Base-by-base conservation (phyloP, 2,329 filamentous ascomycete species). In the Trichoderma aggressivum region DNA sequence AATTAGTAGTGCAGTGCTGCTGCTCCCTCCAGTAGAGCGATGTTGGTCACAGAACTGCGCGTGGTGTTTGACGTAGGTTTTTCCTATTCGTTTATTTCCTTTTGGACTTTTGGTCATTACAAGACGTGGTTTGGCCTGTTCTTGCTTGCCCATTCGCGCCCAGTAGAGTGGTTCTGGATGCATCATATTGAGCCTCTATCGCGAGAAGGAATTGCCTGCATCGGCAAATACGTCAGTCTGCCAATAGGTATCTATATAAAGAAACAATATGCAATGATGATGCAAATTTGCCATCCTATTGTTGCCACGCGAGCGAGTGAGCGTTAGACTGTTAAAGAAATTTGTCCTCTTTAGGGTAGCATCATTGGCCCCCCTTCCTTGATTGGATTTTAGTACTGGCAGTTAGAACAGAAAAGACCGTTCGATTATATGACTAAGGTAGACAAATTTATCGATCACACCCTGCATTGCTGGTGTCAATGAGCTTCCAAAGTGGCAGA, bases 361-460 rank as follows among this genome's bases (percentile, higher is more conserved):
- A 21, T n/a, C 43, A 24, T 12, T 5, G 24, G n/a, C n/a, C 21
- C n/a, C 24, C 43, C 4, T 50, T 6, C n/a, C n/a, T n/a, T n/a
- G n/a, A 24, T 50, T 24, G 43, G 5, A 7, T 14, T 24, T 14
- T 3, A 50, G 8, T 24, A 21, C 8, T 24, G 5, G 43, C 0
- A 50, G 4, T 47, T 21, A 14, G 5, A 21, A 24, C 0, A 21
- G 1, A 50, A 50, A 11, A 21, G 1, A 12, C 0, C 2, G 0
- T 12, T 21, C n/a, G 12, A 50, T 24, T 12, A 6, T 6, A 12
- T 12, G 43, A 50, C 10, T 12, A n/a, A 24, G n/a, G n/a, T n/a
- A n/a, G n/a, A 2, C 4, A 50, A 10, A 21, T 24, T 5, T 10
- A 12, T 50, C 10, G 43, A 50, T 50, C 3, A 2, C 10, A 11